These are phyloP conservation scores for Cephaloascus albidus DNA, from an alignment of 805 yeast genomes.

Conservation along the genomic window DNA sequence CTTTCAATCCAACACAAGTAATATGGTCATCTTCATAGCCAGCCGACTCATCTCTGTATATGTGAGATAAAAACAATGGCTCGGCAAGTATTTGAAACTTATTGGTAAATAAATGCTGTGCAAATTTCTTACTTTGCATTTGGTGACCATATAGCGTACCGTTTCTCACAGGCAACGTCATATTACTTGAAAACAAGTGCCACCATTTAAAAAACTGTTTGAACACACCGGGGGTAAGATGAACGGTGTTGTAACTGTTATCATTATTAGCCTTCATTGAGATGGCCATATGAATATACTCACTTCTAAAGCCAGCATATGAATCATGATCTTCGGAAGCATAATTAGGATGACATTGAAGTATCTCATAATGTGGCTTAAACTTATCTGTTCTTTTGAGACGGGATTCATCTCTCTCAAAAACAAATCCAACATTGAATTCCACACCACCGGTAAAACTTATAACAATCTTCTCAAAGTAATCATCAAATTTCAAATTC, in stretches of 20 bases:
- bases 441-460: slow-evolving; percentile 52
- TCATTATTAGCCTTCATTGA: slow-evolving; percentile 24
- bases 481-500: slow-evolving; percentile 7
- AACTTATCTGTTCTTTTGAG: slow-evolving; percentile 33
- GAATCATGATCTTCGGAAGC: slow-evolving; percentile 27
- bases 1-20: slow-evolving; percentile 61
- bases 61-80: slow-evolving; percentile 69
- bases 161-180: slow-evolving; percentile 68
- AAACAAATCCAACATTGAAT: slow-evolving; percentile 47
- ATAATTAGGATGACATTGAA: slow-evolving; percentile 42
- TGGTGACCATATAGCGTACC: slow-evolving; percentile 62
- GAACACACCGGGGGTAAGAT: slow-evolving; percentile 64
- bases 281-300: slow-evolving; percentile 29
- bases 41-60: slow-evolving; percentile 42
- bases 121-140: slow-evolving; percentile 55
- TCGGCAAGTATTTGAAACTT: slow-evolving; percentile 68
- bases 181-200: slow-evolving; percentile 69
- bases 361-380: slow-evolving; percentile 52
- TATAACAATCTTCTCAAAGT: slow-evolving; percentile 45
- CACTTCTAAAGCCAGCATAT: slow-evolving; percentile 28
- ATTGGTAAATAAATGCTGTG: slow-evolving; percentile 65
- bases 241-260: slow-evolving; percentile 56
- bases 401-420: slow-evolving; percentile 33
- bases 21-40: slow-evolving; percentile 30
- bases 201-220: slow-evolving; percentile 78